Evolutionary conservation across 208 protist species (phyloP), one percentile per base, ranked within the genome.

Genomic region (Paratrypanosoma confusum): DNA sequence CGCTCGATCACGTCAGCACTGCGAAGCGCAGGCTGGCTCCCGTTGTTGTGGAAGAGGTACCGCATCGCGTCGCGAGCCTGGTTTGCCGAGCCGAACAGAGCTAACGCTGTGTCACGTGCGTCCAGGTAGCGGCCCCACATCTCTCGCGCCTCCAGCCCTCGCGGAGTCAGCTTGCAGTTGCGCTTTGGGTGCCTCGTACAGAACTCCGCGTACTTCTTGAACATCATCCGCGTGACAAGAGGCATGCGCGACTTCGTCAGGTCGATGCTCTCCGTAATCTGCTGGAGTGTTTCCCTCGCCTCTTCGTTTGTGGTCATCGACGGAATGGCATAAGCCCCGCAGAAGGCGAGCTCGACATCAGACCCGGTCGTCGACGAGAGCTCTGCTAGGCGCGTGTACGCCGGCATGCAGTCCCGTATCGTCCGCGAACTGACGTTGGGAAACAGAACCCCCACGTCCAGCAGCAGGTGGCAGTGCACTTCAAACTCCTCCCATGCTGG

Each of bases 61-160:
- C 75, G 74, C 83, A 93, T 93, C 16, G 69, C 46, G 46, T 93
- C 83, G 16, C 83, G 71, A 5, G 79, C 81, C 36, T 80, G 79
- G 51, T 71, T 72, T 2, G 71, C 65, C 10, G 75, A 85, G 27
- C 83, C 83, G 50, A 90, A 93, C 21, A 93, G 66, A 20, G 71
- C 62, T 8, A 93, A 70, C n/a, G 83, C 73, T 13, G 76, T 72
- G 50, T 93, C 83, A 32, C 83, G 79, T 8, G 83, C 79, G 33
- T 93, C 77, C 14, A 89, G 53, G 54, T 93, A 93, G 20, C 60
- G 39, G 1, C 66, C 71, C 83, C 83, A 93, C 47, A 74, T 78
- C 10, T 55, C 53, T 1, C 83, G 65, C 64, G 85, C 80, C 47
- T 69, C 73, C 25, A 89, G 43, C 7, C 80, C 83, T 3, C 39